Base-by-base conservation (phyloP, 192 early-diverging fungal species). In the Coemansia sp. region DNA sequence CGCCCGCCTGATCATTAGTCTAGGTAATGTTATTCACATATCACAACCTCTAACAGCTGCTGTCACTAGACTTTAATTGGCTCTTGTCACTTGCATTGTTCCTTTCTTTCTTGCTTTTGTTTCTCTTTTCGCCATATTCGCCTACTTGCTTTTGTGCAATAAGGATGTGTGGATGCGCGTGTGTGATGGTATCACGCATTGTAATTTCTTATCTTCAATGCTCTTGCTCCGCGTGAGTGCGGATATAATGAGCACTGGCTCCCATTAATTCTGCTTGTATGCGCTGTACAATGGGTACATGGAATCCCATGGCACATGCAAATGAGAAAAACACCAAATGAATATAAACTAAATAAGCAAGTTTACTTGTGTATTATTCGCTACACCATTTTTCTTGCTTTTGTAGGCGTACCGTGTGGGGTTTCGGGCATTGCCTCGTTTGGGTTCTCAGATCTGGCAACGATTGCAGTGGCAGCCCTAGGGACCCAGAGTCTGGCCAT, bases 401-500 rank as follows among this genome's bases (percentile, higher is more conserved):
- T 11, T 58, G 37, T 79, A 79, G 78, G 78, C 11, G 40, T 81
- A 15, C 78, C 79, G 26, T 82, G 79, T 51, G 74, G 68, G 5
- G 41, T 82, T 18, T 82, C 79, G 12, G 79, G 79, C 3, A 49
- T 82, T 51, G 73, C 79, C 13, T 82, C 79, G 22, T 82, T 76
- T 62, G 79, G 79, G 6, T 82, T 82, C 60, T 88, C 90, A 57
- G 92, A 94, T 62, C 63, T 90, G 16, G 85, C 91, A 12, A 87
- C 92, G 21, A 71, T 94, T 54, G 87, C 87, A 2, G 92, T 94
- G 13, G 90, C 93, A 15, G 84, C 89, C 58, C 77, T 99, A 4
- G 93, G 95, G 15, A 86, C 87, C 6, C 66, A 83, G 16, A 78
- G 82, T 36, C 78, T 99, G 43, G 96, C 95, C 13, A 88, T 92